A percentile compares a stretch with the other conserved stretches of the same genome.
phyloP scores from a whole-genome alignment of 768 basidiomycete species.

The Termitomyces sp. region DNA sequence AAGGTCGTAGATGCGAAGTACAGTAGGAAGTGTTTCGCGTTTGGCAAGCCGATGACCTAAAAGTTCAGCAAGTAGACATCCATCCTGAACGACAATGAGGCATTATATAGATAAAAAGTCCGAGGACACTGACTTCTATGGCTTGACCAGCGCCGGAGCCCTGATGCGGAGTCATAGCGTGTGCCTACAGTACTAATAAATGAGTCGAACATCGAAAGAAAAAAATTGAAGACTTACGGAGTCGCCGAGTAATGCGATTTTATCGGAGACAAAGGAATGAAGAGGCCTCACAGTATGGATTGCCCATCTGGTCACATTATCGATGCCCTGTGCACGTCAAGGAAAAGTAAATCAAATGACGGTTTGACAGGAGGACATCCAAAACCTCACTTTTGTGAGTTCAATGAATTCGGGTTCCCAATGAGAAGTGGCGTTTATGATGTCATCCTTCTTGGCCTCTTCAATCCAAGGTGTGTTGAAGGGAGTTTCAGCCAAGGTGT shows the following conservation, averaged over 20 bases:
- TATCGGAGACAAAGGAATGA: slow-evolving; percentile 28
- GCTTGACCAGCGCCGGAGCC: slow-evolving; percentile 48
- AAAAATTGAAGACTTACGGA: slow-evolving; percentile 23
- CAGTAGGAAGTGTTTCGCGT: slow-evolving; percentile 15
- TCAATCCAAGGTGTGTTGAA: slow-evolving; percentile 26
- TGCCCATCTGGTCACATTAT: slow-evolving; percentile 30
- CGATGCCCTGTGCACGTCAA: slow-evolving; percentile 2
- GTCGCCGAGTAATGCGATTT: slow-evolving; percentile 43
- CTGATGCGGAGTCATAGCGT: slow-evolving; percentile 41
- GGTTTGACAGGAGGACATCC: not conserved
- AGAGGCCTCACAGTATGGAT: slow-evolving; percentile 35
- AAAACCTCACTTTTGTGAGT: slow-evolving; percentile 20
- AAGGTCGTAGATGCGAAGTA: slow-evolving; percentile 25
- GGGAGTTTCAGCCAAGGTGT: slow-evolving; percentile 19
- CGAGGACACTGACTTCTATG: slow-evolving; percentile 28
- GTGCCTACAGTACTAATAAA: slow-evolving; percentile 20
- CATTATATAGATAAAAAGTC: not conserved
- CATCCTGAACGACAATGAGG: slow-evolving; percentile 23
- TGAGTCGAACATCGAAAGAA: not conserved
- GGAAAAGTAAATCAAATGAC: not conserved
- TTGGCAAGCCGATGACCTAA: slow-evolving; percentile 12
- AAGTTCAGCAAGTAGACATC: slow-evolving; percentile 28
- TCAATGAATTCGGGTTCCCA: slow-evolving; percentile 31
- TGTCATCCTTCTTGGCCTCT: slow-evolving; percentile 21
- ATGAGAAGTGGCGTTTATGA: slow-evolving; percentile 20